phyloP scores from a whole-genome alignment of 345 rosid genomes.

The Cochlearia excelsa region DNA sequence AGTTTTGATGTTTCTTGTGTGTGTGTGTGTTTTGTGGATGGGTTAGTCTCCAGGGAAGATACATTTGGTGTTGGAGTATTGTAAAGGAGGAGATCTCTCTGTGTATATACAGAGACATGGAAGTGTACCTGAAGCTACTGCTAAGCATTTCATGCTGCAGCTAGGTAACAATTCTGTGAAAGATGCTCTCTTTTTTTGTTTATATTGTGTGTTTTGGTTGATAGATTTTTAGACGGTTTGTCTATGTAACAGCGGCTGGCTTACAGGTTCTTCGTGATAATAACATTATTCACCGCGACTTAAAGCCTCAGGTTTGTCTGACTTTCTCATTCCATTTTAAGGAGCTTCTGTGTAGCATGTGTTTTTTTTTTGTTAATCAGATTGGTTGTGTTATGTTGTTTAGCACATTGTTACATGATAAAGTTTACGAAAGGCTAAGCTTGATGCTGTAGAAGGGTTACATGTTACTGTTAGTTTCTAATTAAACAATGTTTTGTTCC shows the following conservation, averaged over 20 bases:
- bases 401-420: no score
- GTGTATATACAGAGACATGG: conserved; percentile 77
- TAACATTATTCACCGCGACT: conserved; percentile 92
- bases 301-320: conserved; percentile 88
- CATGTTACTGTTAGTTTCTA: no score
- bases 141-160: conserved; percentile 95
- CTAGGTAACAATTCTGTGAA: conserved; percentile 48
- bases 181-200: conserved; percentile 9
- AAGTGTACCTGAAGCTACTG: conserved; percentile 66
- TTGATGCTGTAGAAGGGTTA: no score
- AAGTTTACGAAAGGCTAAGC: no score
- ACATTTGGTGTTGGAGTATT: conserved; percentile 81
- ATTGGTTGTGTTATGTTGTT: no score
- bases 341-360: no score
- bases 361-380: no score
- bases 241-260: conserved; percentile 66
- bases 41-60: conserved; percentile 78
- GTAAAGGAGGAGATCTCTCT: conserved; percentile 93
- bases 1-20: no score
- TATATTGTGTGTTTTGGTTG: conserved; percentile 12
- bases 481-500: no score
- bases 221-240: not conserved
- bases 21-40: no score
- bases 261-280: conserved; percentile 87
- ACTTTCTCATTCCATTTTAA: no score